Evolutionary conservation across 208 protist species (phyloP), one percentile per base, ranked within the genome.

Genomic region (Acanthamoeba sp.): DNA sequence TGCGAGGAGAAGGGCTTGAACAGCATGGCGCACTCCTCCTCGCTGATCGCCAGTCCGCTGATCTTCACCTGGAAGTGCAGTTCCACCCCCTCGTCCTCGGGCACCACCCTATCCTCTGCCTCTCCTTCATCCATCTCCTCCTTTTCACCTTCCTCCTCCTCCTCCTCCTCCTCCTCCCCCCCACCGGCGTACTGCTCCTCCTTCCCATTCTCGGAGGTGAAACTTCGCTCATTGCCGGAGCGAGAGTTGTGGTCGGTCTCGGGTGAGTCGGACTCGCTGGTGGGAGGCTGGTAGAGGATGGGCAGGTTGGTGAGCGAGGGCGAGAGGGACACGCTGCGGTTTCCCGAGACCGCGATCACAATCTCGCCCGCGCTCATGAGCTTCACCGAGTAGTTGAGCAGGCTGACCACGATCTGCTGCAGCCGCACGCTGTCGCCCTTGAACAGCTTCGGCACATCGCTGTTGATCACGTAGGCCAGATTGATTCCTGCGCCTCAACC

Each of bases 1-100:
- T 38, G 24, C 29, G 16, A 84, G 78, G 78, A 87, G 45, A 87
- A 87, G 29, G 78, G 78, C 45, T 59, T n/a, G 45, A 87, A 87
- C 14, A 87, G 78, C 27, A n/a, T 7, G 4, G 18, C 3, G 78
- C 4, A 38, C 14, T 87, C 45, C 78, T 87, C 78, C n/a, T 55
- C 78, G 22, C 12, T 59, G 42, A 50, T 59, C 10, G 4, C 18
- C 24, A 34, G 20, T 12, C 45, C 45, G 9, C 14, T 52, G 78
- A 27, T 36, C 45, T 59, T 9, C 78, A 87, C 78, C 29, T 38
- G 0, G 45, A 87, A 87, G 78, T 87, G 78, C 6, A 87, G 78
- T 29, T 64, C 57, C 22, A 64, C 57, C 14, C 7, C 2, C 57
- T 64, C 24, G 57, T 64, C 57, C 14, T 64, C 57, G 57, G n/a